Evolutionary conservation across 2,329 filamentous ascomycete genomes (phyloP).

Genomic region (Arthroderma sp.): DNA sequence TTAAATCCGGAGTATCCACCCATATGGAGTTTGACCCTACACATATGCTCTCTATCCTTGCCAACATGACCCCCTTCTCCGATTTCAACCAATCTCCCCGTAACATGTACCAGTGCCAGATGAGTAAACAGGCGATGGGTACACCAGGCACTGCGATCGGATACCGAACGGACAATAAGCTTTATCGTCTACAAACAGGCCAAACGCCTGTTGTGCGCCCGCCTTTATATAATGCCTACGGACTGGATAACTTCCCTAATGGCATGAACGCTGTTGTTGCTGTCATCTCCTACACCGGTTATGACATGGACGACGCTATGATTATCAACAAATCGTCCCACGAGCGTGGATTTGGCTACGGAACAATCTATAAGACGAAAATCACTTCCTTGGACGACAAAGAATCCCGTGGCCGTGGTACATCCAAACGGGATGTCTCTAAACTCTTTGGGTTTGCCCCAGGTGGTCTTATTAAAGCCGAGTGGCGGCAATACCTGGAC

Average conservation of each 20-base stretch:
- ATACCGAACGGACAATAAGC: slow-evolving; percentile 93
- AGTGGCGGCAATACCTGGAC: slow-evolving; percentile 61
- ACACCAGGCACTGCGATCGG: slow-evolving; percentile 74
- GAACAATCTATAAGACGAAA: slow-evolving; percentile 96
- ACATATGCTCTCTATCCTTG: slow-evolving; percentile 92
- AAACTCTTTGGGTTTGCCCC: slow-evolving; percentile 90
- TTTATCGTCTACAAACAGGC: slow-evolving; percentile 85
- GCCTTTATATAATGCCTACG: slow-evolving; percentile 88
- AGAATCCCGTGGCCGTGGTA: slow-evolving; percentile 47
- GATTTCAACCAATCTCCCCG: slow-evolving; percentile 96
- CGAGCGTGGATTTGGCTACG: slow-evolving; percentile 88
- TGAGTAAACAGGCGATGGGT: slow-evolving; percentile 99
- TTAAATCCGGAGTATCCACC: slow-evolving; percentile 75
- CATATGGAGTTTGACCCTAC: slow-evolving; percentile 92
- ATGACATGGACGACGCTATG: slow-evolving; percentile 99
- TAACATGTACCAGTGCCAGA: slow-evolving; percentile 99
- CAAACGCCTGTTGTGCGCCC: slow-evolving; percentile 89
- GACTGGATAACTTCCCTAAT: slow-evolving; percentile 95
- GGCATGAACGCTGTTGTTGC: slow-evolving; percentile 91
- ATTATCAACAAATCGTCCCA: slow-evolving; percentile 96
- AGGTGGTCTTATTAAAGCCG: slow-evolving; percentile 55
- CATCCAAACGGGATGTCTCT: slow-evolving; percentile 53
- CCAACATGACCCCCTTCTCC: slow-evolving; percentile 97
- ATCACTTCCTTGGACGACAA: slow-evolving; percentile 77
- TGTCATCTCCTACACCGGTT: slow-evolving; percentile 96